Conservation (phyloP, 2,329 filamentous ascomycete species). For the Botryotinia convoluta region DNA sequence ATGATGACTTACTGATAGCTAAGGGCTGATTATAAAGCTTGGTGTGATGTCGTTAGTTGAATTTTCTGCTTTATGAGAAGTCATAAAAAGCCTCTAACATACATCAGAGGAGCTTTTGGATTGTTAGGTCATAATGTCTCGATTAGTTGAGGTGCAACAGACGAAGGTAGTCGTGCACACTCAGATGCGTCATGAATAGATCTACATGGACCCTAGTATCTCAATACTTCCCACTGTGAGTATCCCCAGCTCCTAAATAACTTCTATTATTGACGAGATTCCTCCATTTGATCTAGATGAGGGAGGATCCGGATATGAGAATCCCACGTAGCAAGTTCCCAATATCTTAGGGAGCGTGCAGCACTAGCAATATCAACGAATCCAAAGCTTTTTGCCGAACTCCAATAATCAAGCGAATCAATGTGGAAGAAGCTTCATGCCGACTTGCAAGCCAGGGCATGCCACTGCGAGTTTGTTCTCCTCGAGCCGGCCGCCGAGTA, state of each 20-base stretch:
- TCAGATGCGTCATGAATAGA: neutral
- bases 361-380: neutral
- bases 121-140: neutral
- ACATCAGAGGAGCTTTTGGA: neutral
- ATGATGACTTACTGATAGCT: neutral
- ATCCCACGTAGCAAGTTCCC: neutral
- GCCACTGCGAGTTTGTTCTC: neutral
- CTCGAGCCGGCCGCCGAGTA: neutral
- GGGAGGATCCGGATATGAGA: too few species aligned
- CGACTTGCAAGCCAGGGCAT: neutral
- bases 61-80: neutral
- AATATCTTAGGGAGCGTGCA: neutral
- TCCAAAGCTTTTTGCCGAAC: neutral
- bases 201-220: neutral
- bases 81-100: neutral
- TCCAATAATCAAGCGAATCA: neutral
- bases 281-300: neutral
- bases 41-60: neutral
- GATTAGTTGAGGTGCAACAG: neutral
- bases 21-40: neutral
- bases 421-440: neutral
- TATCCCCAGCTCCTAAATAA: accelerated
- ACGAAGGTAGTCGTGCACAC: neutral
- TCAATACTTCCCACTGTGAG: neutral
- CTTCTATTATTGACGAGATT: neutral